phyloP scores from a whole-genome alignment of 129 eudicot species.

The Deinandra increscens region DNA sequence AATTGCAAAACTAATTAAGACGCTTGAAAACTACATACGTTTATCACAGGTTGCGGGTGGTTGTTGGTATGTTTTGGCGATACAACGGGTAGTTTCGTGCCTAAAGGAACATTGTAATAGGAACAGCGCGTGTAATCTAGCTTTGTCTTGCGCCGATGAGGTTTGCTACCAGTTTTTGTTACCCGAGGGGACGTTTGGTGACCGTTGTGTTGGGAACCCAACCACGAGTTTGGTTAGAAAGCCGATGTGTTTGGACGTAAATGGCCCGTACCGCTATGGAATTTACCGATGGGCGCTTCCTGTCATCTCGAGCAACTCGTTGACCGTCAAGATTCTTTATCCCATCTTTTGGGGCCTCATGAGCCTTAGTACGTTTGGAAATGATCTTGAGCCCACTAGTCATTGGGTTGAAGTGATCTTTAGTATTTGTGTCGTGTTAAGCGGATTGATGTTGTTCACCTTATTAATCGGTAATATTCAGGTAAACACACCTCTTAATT shows the following conservation, averaged over 20 bases:
- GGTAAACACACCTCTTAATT: conserved; percentile 46
- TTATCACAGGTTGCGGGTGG: conserved; percentile 90
- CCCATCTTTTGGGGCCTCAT: conserved; percentile 91
- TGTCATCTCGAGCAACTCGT: conserved; percentile 71
- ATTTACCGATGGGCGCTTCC: conserved; percentile 84
- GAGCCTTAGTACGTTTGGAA: conserved; percentile 87
- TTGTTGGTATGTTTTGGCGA: conserved; percentile 89
- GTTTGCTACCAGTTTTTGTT: conserved; percentile 60
- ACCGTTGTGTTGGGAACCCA: conserved; percentile 61
- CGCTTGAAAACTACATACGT: too few species aligned
- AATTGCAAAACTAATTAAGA: too few species aligned
- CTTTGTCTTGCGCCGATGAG: conserved; percentile 70
- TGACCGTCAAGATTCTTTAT: conserved; percentile 70
- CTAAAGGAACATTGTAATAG: conserved; percentile 57
- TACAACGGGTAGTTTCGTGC: conserved; percentile 80
- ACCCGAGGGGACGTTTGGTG: conserved; percentile 39
- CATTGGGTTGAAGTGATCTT: conserved; percentile 81
- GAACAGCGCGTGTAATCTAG: conserved; percentile 41
- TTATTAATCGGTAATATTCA: conserved; percentile 90
- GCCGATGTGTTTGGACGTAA: conserved; percentile 61
- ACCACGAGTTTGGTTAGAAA: conserved; percentile 36
- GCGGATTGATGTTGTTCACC: conserved; percentile 85
- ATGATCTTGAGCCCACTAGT: conserved; percentile 87
- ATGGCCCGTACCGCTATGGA: conserved; percentile 68
- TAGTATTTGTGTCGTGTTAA: conserved; percentile 67